These are phyloP conservation scores for Phytophthora nicotianae DNA, from an alignment of 352 stramenopile genomes.

Conservation along the genomic window DNA sequence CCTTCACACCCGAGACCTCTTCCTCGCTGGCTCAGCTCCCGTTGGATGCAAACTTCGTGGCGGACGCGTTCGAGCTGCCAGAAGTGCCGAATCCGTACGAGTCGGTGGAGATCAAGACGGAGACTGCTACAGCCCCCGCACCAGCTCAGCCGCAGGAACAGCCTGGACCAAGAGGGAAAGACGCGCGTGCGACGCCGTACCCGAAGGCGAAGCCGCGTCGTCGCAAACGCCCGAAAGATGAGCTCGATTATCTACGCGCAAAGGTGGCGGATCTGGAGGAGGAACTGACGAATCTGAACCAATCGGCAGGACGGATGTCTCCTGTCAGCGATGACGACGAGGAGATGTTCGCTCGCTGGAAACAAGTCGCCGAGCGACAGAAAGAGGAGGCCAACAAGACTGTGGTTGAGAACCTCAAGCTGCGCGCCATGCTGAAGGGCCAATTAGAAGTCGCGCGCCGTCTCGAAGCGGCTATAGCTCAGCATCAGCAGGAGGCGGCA, in stretches of 20 bases:
- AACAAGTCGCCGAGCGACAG: constrained; percentile 37
- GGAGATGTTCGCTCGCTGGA: constrained; percentile 35
- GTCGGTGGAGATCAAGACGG: not conserved
- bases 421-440: constrained; percentile 37
- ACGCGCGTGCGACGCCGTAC: constrained; percentile 19
- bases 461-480: constrained; percentile 25
- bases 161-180: constrained; percentile 14
- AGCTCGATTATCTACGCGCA: constrained; percentile 41
- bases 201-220: constrained; percentile 28
- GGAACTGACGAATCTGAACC: constrained; percentile 29
- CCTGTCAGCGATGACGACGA: constrained; percentile 21
- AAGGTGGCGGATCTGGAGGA: constrained; percentile 36
- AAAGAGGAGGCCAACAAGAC: constrained; percentile 35
- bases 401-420: constrained; percentile 41
- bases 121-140: not conserved
- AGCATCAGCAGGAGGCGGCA: constrained; percentile 22
- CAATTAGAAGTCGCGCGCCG: constrained; percentile 37
- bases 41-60: constrained; percentile 16
- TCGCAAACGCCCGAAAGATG: constrained; percentile 44
- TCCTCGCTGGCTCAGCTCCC: constrained; percentile 3
- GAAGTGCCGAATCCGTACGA: constrained; percentile 32
- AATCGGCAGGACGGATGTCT: constrained; percentile 20
- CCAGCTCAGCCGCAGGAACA: constrained; percentile 1
- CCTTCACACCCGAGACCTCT: constrained; percentile 19
- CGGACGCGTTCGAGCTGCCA: constrained; percentile 21